Percentiles rank a stretch among this genome's conserved stretches.
These are phyloP conservation scores for Yamadazyma dendronema DNA, from an alignment of 1,139 yeast genomes.

Conservation along the genomic window DNA sequence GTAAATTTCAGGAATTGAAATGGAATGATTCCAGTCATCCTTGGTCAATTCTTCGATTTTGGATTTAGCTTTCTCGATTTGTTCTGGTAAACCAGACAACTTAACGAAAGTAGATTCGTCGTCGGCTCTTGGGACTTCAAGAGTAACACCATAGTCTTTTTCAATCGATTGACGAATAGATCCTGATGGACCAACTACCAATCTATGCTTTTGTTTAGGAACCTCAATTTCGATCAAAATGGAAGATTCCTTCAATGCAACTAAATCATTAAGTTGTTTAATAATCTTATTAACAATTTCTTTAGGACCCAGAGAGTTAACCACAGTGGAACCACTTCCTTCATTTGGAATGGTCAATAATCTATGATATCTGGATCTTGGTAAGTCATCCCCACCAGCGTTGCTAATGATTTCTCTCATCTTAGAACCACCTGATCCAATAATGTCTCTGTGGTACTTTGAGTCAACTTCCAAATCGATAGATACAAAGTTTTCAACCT, in stretches of 20 bases:
- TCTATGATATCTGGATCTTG: constrained; percentile 49
- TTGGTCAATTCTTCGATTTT: constrained; percentile 53
- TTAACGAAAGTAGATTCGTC: constrained; percentile 45
- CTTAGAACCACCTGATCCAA: constrained; percentile 79
- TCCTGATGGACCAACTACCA: constrained; percentile 83
- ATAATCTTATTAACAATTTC: constrained; percentile 69
- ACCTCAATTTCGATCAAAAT: constrained; percentile 57
- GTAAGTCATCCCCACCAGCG: constrained; percentile 67
- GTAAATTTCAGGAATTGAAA: constrained; percentile 56
- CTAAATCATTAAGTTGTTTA: constrained; percentile 61
- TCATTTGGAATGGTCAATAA: constrained; percentile 75
- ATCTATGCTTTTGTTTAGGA: constrained; percentile 73
- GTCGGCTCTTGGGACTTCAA: constrained; percentile 68
- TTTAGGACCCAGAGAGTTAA: constrained; percentile 76
- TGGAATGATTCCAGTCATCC: constrained; percentile 45
- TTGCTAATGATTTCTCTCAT: constrained; percentile 71
- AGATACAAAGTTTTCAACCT: constrained; percentile 63
- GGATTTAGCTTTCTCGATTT: constrained; percentile 54
- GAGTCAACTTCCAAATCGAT: constrained; percentile 70
- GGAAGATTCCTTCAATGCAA: constrained; percentile 63
- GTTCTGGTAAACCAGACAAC: constrained; percentile 61
- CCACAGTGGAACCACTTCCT: constrained; percentile 58
- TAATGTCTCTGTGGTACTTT: constrained; percentile 72
- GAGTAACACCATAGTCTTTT: constrained; percentile 59
- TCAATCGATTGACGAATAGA: constrained; percentile 71